phyloP scores from a whole-genome alignment of 176 grass and related monocot genomes.

The Oryza nivara region DNA sequence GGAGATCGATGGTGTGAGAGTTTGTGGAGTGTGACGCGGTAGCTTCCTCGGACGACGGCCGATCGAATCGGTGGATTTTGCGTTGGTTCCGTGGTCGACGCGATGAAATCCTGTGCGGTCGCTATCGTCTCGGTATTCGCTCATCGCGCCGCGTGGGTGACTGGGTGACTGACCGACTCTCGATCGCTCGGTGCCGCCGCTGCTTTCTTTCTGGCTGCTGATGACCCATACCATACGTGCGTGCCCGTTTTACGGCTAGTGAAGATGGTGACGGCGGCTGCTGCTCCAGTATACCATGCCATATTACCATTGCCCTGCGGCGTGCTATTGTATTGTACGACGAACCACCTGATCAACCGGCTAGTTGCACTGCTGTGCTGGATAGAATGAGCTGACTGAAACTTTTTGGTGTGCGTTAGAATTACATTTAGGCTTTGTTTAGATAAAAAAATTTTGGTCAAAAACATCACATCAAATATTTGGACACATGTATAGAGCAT shows the following conservation, averaged over 20 bases:
- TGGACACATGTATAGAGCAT: no score
- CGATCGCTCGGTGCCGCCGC: neutral
- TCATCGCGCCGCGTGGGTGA: neutral
- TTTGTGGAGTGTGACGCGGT: neutral
- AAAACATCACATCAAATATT: no score
- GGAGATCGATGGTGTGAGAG: no score
- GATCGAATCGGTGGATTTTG: constrained; percentile 16
- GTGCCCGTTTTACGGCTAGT: neutral
- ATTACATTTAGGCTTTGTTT: neutral
- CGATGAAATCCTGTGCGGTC: constrained; percentile 11
- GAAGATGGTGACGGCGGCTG: neutral
- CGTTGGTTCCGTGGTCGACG: neutral
- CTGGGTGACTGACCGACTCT: neutral
- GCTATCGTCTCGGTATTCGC: neutral
- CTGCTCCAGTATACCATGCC: neutral
- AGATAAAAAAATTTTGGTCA: no score
- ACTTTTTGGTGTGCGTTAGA: no score
- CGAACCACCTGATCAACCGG: neutral
- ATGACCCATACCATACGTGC: neutral
- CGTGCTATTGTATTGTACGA: neutral
- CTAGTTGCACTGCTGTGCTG: neutral
- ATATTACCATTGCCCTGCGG: neutral
- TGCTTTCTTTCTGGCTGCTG: neutral
- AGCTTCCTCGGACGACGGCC: constrained; percentile 27
- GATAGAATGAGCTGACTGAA: neutral